A percentile compares a stretch with the other conserved stretches of the same genome.
These are phyloP conservation scores for Rhodocollybia butyracea DNA, from an alignment of 768 basidiomycete genomes.

Conservation along the genomic window DNA sequence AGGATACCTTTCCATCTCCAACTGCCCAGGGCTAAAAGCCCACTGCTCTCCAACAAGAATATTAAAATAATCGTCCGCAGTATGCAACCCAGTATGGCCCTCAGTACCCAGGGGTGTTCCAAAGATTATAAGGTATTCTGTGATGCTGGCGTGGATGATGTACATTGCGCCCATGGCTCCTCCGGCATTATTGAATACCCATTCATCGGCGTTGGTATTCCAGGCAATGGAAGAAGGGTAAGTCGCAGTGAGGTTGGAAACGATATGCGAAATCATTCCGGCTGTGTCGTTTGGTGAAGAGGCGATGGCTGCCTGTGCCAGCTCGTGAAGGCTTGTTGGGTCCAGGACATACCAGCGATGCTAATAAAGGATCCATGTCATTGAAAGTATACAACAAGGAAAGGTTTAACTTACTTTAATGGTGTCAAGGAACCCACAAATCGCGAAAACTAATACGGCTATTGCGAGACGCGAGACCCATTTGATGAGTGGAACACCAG, in stretches of 20 bases:
- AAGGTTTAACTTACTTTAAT: conserved; percentile 51
- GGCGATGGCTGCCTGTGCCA: conserved; percentile 72
- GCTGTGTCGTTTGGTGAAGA: conserved; percentile 57
- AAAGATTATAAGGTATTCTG: conserved; percentile 95
- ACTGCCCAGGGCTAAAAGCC: conserved; percentile 79
- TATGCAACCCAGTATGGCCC: conserved; percentile 91
- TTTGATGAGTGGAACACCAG: too few species aligned
- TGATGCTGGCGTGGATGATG: conserved; percentile 93
- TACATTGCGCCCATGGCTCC: conserved; percentile 99
- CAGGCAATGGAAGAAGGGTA: conserved; percentile 62
- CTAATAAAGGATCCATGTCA: conserved; percentile 31
- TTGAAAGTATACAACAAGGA: neutral
- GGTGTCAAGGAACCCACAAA: conserved; percentile 52
- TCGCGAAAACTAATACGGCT: conserved; percentile 30
- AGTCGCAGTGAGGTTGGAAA: conserved; percentile 71
- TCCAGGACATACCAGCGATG: conserved; percentile 89
- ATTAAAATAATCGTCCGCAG: conserved; percentile 97
- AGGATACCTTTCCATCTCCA: conserved; percentile 83
- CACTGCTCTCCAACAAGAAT: conserved; percentile 94
- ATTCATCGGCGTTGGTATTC: conserved; percentile 65
- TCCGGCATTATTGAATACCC: conserved; percentile 97
- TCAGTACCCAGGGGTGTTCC: conserved; percentile 97
- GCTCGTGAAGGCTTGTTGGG: conserved; percentile 64
- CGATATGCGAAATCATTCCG: conserved; percentile 78
- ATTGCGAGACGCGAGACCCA: conserved; percentile 36